A percentile compares a stretch with the other conserved stretches of the same genome.
Conservation (phyloP, 345 rosid species). For the Salix suchowensis region DNA sequence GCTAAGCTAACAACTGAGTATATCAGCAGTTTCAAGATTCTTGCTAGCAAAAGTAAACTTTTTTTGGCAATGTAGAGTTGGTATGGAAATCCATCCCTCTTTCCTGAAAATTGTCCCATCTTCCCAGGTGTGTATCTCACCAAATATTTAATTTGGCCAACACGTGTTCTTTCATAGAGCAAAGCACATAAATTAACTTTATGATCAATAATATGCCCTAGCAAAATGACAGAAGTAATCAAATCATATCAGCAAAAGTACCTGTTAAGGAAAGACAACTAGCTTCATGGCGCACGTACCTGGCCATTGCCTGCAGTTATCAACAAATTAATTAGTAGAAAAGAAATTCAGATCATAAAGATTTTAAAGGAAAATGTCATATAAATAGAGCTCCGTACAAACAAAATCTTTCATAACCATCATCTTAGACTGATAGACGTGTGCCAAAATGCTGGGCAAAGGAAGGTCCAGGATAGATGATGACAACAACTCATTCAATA, state of each 20-base stretch:
- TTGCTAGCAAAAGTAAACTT: no score
- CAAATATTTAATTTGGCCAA: no score
- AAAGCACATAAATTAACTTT: not conserved
- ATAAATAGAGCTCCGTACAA: not conserved
- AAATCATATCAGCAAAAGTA: conserved; percentile 16
- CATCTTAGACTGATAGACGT: not conserved
- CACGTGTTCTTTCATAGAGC: no score
- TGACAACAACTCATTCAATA: not conserved
- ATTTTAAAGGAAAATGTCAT: not conserved
- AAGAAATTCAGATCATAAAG: not conserved
- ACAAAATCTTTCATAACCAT: not conserved
- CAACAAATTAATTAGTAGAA: conserved; percentile 11
- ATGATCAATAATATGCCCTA: no score
- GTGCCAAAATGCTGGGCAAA: not conserved
- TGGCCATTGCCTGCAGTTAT: conserved; percentile 75
- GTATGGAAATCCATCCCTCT: no score
- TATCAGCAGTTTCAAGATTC: no score
- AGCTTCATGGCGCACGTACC: conserved; percentile 81
- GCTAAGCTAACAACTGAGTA: no score
- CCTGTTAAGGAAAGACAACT: conserved; percentile 80
- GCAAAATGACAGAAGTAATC: not conserved
- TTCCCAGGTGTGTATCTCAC: no score
- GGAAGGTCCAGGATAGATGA: not conserved
- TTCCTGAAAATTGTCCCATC: no score
- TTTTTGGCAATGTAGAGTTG: no score